Percentiles rank a stretch among this genome's conserved stretches.
Conservation (phyloP, 1,284 basidiomycete genomes). For the Ceratobasidium theobromae region DNA sequence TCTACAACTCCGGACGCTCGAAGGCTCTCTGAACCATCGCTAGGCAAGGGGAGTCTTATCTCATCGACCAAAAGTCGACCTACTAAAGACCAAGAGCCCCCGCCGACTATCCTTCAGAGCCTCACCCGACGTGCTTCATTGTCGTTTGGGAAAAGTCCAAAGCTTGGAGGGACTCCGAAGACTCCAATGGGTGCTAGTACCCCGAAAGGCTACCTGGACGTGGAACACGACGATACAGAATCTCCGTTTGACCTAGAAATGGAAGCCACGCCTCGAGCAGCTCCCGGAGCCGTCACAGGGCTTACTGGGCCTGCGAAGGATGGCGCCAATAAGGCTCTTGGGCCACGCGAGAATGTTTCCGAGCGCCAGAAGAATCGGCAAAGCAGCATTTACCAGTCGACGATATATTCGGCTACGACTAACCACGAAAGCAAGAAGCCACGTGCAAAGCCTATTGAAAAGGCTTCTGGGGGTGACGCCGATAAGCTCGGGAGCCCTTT, state of each 20-base stretch:
- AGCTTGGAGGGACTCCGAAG: not conserved
- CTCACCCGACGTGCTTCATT: constrained; percentile 17
- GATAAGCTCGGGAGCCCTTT: constrained; percentile 21
- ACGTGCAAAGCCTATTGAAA: not conserved
- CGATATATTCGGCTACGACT: not conserved
- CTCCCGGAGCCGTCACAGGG: not conserved
- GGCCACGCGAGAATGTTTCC: not conserved
- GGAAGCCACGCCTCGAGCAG: not conserved
- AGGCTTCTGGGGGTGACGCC: not conserved
- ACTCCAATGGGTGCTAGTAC: not conserved
- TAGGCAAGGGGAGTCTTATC: not conserved
- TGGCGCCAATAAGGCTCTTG: not conserved
- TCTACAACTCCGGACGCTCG: not conserved
- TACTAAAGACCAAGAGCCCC: not conserved
- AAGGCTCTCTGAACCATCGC: constrained; percentile 21
- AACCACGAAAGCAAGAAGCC: not conserved
- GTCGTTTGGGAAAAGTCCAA: constrained; percentile 18
- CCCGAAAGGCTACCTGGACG: not conserved
- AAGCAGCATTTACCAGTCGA: not conserved
- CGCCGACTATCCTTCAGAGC: constrained; percentile 16
- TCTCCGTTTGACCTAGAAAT: constrained; percentile 17
- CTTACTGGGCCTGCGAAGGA: not conserved
- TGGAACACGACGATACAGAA: constrained; percentile 1
- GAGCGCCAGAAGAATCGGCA: not conserved
- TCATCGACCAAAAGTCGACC: not conserved